A percentile compares a stretch with the other conserved stretches of the same genome.
These are phyloP conservation scores for Galeopsis tetrahit DNA, from an alignment of 257 asterid genomes.

Conservation along the genomic window DNA sequence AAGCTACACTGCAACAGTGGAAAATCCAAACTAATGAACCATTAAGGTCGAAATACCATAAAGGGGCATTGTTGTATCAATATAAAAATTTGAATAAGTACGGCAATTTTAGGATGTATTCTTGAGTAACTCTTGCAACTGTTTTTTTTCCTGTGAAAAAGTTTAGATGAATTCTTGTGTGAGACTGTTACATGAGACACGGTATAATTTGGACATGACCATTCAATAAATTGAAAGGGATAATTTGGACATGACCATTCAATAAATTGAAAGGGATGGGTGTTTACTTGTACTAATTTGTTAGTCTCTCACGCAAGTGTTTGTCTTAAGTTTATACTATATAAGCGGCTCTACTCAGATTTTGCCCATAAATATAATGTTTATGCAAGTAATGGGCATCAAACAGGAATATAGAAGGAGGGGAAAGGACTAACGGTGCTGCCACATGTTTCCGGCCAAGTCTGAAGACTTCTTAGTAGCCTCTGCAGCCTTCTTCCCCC, in stretches of 20 bases:
- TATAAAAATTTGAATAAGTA: background rate
- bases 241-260: too few species aligned
- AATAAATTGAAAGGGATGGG: too few species aligned
- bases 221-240: too few species aligned
- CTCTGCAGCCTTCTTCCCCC: conserved; percentile 87
- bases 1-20: background rate
- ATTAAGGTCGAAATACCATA: background rate
- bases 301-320: too few species aligned
- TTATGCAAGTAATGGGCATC: background rate
- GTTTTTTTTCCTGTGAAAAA: too few species aligned
- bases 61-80: background rate
- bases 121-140: background rate
- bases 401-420: background rate
- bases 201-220: too few species aligned
- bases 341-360: background rate
- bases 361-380: background rate
- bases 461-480: conserved; percentile 84
- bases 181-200: too few species aligned
- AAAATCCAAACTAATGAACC: background rate
- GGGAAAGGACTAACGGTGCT: conserved; percentile 65
- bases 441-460: conserved; percentile 94
- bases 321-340: too few species aligned
- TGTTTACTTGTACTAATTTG: too few species aligned
- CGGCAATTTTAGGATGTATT: background rate
- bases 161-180: too few species aligned